Base-by-base conservation (phyloP, 108 stramenopile species). In the Thalassiosira profunda region DNA sequence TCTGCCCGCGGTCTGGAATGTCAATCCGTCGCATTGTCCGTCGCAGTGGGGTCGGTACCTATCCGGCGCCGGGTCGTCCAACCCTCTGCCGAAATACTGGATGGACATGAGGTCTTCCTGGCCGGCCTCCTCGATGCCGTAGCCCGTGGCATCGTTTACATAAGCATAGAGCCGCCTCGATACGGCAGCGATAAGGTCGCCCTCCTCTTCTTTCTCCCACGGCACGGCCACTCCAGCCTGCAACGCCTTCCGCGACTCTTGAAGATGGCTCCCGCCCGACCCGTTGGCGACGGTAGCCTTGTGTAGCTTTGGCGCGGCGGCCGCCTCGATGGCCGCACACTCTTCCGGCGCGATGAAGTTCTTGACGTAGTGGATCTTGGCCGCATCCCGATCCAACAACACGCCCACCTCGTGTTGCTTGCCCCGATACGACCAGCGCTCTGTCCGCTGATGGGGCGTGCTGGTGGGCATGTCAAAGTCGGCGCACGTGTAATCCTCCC, bases 11-110 rank as follows among this genome's bases (percentile, higher is more conserved):
- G 30, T 37, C 51, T 76, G 74, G 83, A 92, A 88, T 23, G 69
- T 70, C 14, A 85, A 63, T 0, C 92, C 93, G 31, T 85, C 80
- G 41, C 89, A 87, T 17, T 86, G 78, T n/a, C 97, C 97, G 68
- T 98, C 97, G 77, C 97, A 98, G 59, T 98, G 97, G 1, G 97
- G 94, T 34, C 63, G 78, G 72, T 98, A 98, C 20, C 90, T 77
- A 79, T 98, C 90, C 9, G 83, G 78, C 54, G 85, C 84, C 6
- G 82, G 55, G 51, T 86, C 76, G 42, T 85, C 68, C 11, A 65
- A 28, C 4, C 88, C 88, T n/a, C 82, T 47, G 26, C 90, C 93
- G 61, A 72, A 69, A 60, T 95, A 95, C 60, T 92, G 91, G 59
- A 95, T 92, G 17, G 69, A 70, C 91, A 95, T 93, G 18, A 95